Conservation (phyloP, 768 basidiomycete genomes). For the Kwoniella sp. region DNA sequence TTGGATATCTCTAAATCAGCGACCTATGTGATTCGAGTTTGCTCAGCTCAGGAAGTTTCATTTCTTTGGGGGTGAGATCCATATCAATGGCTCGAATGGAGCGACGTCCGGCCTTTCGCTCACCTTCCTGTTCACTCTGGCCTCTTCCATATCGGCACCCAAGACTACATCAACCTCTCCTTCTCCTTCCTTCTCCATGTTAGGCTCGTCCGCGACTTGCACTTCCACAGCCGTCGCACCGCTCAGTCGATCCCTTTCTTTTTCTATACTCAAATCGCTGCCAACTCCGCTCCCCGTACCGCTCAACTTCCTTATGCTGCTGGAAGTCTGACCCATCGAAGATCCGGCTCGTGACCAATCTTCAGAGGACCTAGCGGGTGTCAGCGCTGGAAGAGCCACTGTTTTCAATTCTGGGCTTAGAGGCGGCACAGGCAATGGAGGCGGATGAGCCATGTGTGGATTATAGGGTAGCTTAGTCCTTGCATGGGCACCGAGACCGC, state of each 20-base stretch:
- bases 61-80: background rate
- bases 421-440: slow-evolving; percentile 27
- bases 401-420: slow-evolving; percentile 29
- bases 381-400: slow-evolving; percentile 33
- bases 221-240: slow-evolving; percentile 19
- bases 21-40: slow-evolving; percentile 29
- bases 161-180: slow-evolving; percentile 18
- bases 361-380: slow-evolving; percentile 22
- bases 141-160: slow-evolving; percentile 35
- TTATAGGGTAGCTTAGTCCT: slow-evolving; percentile 13
- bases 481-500: background rate
- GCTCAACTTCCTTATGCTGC: slow-evolving; percentile 7
- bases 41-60: background rate
- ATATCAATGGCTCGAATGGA: background rate
- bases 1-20: slow-evolving; percentile 55
- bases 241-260: slow-evolving; percentile 27
- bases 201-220: slow-evolving; percentile 4
- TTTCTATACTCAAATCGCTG: slow-evolving; percentile 12
- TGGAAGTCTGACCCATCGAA: background rate
- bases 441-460: slow-evolving; percentile 9
- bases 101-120: background rate
- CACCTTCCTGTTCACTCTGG: slow-evolving; percentile 40
- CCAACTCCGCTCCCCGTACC: slow-evolving; percentile 8
- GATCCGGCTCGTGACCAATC: slow-evolving; percentile 15
- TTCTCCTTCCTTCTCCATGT: slow-evolving; percentile 6